These are phyloP conservation scores for Babesia bigemina DNA, from an alignment of 169 alveolate genomes.

Conservation along the genomic window DNA sequence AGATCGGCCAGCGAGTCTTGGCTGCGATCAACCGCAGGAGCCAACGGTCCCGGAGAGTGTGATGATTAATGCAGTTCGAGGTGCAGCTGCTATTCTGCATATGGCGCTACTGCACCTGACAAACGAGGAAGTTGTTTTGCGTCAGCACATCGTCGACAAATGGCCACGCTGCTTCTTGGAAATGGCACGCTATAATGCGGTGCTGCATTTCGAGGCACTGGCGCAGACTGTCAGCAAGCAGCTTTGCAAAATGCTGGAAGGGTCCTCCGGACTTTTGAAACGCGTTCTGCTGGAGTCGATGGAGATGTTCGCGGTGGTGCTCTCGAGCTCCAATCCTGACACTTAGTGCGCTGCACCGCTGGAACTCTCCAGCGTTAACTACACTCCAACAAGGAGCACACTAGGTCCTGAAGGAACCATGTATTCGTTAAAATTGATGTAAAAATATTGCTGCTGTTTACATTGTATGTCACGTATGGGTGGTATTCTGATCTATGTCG, in stretches of 20 bases:
- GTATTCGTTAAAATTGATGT: too few relatives aligned
- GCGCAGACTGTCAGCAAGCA: constrained; percentile 27
- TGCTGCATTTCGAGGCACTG: constrained; percentile 38
- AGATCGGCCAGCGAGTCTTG: too few relatives aligned
- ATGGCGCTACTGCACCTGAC: constrained; percentile 18
- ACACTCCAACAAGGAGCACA: too few relatives aligned
- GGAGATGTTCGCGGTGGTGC: constrained; percentile 26
- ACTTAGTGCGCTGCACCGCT: too few relatives aligned
- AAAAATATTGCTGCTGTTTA: too few relatives aligned
- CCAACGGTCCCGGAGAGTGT: constrained; percentile 7
- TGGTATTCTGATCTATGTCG: too few relatives aligned
- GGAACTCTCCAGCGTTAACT: too few relatives aligned
- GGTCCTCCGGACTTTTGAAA: constrained; percentile 5
- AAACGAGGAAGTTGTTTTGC: constrained; percentile 16
- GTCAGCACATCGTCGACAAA: background rate
- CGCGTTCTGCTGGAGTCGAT: constrained; percentile 24
- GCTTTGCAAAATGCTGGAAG: constrained; percentile 34
- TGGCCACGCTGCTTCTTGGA: constrained; percentile 48
- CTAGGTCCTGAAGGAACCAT: too few relatives aligned
- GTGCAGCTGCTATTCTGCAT: constrained; percentile 29
- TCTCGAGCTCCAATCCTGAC: constrained; percentile 1
- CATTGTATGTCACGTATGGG: too few relatives aligned
- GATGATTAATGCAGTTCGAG: constrained; percentile 16
- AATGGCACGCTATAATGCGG: constrained; percentile 38
- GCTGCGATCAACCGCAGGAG: background rate